These are phyloP conservation scores for Penicillium simplicissimum DNA, from an alignment of 495 filamentous ascomycete species.

Conservation along the genomic window DNA sequence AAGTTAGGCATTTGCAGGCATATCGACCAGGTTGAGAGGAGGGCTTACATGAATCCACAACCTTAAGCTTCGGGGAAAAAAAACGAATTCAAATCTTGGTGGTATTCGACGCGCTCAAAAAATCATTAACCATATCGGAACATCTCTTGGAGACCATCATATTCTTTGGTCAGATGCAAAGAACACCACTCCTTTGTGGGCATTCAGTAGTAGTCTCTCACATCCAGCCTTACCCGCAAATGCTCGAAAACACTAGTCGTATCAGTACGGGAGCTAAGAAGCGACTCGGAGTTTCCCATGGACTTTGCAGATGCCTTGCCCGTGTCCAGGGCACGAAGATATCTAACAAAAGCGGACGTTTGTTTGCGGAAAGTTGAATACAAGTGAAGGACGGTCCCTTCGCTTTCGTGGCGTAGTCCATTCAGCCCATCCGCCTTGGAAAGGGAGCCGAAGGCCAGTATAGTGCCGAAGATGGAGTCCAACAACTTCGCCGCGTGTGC, in stretches of 20 bases:
- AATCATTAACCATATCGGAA: slow-evolving; percentile 1
- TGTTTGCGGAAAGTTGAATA: slow-evolving; percentile 67
- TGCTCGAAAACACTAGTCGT: slow-evolving; percentile 50
- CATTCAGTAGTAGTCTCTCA: slow-evolving; percentile 50
- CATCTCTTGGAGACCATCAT: not conserved
- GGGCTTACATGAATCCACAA: not conserved
- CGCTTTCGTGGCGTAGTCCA: slow-evolving; percentile 38
- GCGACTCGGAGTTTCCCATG: slow-evolving; percentile 27
- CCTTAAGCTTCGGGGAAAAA: not conserved
- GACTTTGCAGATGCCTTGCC: slow-evolving; percentile 46
- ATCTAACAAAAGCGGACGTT: slow-evolving; percentile 60
- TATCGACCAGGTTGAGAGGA: not conserved
- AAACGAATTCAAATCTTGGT: not conserved
- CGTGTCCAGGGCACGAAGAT: slow-evolving; percentile 46
- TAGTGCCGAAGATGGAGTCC: slow-evolving; percentile 71
- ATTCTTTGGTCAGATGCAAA: not conserved
- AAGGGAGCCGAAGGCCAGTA: slow-evolving; percentile 66
- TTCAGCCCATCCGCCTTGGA: slow-evolving; percentile 45
- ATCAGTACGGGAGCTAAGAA: slow-evolving; percentile 33
- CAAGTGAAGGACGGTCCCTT: slow-evolving; percentile 50
- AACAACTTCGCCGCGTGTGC: slow-evolving; percentile 69
- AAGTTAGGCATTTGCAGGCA: not conserved
- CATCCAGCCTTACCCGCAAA: slow-evolving; percentile 48
- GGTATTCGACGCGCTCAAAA: not conserved
- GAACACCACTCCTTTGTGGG: not conserved